Conservation (phyloP, 2,329 filamentous ascomycete genomes). For the Trichocomaceae sp. region DNA sequence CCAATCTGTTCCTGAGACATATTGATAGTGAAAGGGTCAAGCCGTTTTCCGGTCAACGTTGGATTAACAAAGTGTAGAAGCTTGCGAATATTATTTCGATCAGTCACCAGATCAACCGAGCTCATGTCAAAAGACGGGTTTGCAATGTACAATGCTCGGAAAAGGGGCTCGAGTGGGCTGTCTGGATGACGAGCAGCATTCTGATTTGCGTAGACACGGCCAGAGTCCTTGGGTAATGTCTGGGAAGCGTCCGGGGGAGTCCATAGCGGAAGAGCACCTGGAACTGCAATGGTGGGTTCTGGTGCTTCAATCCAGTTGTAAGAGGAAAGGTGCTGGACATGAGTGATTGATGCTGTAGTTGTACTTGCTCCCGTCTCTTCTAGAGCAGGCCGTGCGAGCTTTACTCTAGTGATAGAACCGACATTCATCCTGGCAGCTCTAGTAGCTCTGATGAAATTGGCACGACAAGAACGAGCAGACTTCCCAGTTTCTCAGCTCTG, state of each 20-base stretch:
- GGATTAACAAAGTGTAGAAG: constrained; percentile 41
- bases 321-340: constrained; percentile 39
- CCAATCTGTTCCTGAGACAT: too few species aligned
- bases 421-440: too few species aligned
- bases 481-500: too few species aligned
- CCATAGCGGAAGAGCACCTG: constrained; percentile 40
- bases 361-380: neutral
- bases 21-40: constrained; percentile 37
- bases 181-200: constrained; percentile 42
- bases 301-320: constrained; percentile 46
- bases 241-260: constrained; percentile 21
- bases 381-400: neutral
- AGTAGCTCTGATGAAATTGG: neutral
- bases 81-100: constrained; percentile 46
- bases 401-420: neutral
- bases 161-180: constrained; percentile 43
- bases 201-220: constrained; percentile 39
- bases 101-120: constrained; percentile 39
- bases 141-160: constrained; percentile 37
- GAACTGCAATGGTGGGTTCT: constrained; percentile 41
- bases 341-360: constrained; percentile 13
- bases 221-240: constrained; percentile 20
- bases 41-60: constrained; percentile 15
- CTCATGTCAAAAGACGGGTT: constrained; percentile 34
- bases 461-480: too few species aligned